Conservation (phyloP, 2,329 filamentous ascomycete genomes). For the Zarea fungicola region DNA sequence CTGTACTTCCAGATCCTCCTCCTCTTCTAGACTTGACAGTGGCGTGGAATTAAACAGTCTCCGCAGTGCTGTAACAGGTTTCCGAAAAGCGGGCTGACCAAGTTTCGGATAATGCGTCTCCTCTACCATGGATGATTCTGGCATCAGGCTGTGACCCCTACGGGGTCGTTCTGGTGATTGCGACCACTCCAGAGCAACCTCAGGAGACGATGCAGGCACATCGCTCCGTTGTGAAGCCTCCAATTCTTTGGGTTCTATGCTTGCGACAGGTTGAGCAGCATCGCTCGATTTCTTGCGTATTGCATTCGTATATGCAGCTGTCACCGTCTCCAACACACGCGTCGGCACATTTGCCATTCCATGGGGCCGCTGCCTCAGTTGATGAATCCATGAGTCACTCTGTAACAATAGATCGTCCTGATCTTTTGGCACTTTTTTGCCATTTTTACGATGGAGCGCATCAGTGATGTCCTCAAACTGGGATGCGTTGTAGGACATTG, state of each 20-base stretch:
- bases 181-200: constrained; percentile 19
- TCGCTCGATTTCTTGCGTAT: background rate
- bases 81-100: background rate
- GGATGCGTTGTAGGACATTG: constrained; percentile 11
- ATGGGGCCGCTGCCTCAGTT: constrained; percentile 20
- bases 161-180: constrained; percentile 15
- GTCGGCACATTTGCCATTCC: constrained; percentile 29
- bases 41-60: too few species aligned
- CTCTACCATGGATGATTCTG: constrained; percentile 19
- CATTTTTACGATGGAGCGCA: constrained; percentile 23
- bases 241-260: background rate
- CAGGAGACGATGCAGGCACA: constrained; percentile 12
- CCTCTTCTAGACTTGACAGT: constrained; percentile 16
- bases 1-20: constrained; percentile 34
- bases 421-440: constrained; percentile 31
- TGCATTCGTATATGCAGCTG: constrained; percentile 11
- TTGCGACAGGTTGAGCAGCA: background rate
- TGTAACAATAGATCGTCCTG: constrained; percentile 33
- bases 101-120: constrained; percentile 21
- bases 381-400: constrained; percentile 32
- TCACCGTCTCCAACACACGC: constrained; percentile 29
- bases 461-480: constrained; percentile 18
- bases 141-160: constrained; percentile 3
- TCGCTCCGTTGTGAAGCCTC: background rate
- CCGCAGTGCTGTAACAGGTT: background rate